phyloP scores from a whole-genome alignment of 805 yeast genomes.

The Zygoascus flipseniorum region DNA sequence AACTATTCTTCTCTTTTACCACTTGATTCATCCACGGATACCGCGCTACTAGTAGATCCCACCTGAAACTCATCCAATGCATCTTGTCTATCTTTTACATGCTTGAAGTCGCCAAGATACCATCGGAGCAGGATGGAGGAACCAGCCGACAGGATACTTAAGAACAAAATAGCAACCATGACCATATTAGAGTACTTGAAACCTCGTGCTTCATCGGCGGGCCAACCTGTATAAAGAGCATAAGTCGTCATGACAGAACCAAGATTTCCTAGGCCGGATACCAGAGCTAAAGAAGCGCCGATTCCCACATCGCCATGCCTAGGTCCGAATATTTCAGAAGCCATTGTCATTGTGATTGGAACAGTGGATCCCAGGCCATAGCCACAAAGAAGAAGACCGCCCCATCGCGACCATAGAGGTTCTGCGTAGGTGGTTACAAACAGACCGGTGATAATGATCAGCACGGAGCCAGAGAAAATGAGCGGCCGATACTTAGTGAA shows the following conservation, averaged over 20 bases:
- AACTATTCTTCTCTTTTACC: too few species aligned
- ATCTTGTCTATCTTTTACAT: neutral
- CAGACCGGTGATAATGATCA: constrained; percentile 66
- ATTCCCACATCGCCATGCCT: constrained; percentile 76
- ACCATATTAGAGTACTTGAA: constrained; percentile 75
- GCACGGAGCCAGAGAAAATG: constrained; percentile 53
- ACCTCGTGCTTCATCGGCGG: constrained; percentile 54
- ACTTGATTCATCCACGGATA: neutral
- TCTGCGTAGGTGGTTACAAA: constrained; percentile 68
- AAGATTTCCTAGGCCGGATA: constrained; percentile 77
- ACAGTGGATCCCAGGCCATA: constrained; percentile 88
- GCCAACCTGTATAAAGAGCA: constrained; percentile 84
- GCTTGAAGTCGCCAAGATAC: constrained; percentile 29
- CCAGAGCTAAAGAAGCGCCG: constrained; percentile 76
- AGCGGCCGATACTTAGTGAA: constrained; percentile 50
- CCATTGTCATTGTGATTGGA: constrained; percentile 78
- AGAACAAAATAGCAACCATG: constrained; percentile 67
- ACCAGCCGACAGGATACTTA: constrained; percentile 50
- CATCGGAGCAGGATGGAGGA: constrained; percentile 27
- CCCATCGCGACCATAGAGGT: constrained; percentile 69
- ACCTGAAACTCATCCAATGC: neutral
- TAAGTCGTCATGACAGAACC: constrained; percentile 83
- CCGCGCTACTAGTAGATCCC: neutral
- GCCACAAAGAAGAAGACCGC: constrained; percentile 73
- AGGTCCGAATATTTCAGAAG: constrained; percentile 63